These are phyloP conservation scores for Curvularia sp. DNA, from an alignment of 2,329 filamentous ascomycete genomes.

Conservation along the genomic window DNA sequence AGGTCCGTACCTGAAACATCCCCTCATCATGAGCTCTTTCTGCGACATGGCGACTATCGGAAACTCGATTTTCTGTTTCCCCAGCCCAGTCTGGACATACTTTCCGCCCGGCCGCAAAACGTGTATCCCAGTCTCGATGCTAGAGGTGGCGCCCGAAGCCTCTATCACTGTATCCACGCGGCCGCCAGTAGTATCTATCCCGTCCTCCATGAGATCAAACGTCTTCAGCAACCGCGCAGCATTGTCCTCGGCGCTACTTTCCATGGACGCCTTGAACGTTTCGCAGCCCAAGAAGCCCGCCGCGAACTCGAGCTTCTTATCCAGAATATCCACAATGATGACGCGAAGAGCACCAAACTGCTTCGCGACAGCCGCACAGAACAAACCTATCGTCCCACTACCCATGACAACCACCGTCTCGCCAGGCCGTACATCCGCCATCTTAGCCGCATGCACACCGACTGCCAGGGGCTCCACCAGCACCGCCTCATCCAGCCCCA, in stretches of 20 bases:
- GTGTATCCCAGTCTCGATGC: slow-evolving; percentile 83
- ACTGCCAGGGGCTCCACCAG: slow-evolving; percentile 89
- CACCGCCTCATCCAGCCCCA: slow-evolving; percentile 88
- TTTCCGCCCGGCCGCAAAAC: slow-evolving; percentile 90
- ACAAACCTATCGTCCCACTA: slow-evolving; percentile 87
- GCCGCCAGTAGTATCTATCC: slow-evolving; percentile 62
- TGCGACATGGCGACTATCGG: slow-evolving; percentile 92
- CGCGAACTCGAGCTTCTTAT: slow-evolving; percentile 81
- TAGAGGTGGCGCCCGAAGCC: slow-evolving; percentile 91
- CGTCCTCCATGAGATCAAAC: slow-evolving; percentile 68
- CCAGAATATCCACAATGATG: slow-evolving; percentile 90
- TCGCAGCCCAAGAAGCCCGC: slow-evolving; percentile 75
- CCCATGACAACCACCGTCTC: slow-evolving; percentile 88
- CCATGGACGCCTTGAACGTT: slow-evolving; percentile 73
- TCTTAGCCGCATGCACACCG: slow-evolving; percentile 82
- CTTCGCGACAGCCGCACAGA: slow-evolving; percentile 77
- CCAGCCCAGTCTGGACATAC: slow-evolving; percentile 93
- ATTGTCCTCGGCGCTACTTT: slow-evolving; percentile 69
- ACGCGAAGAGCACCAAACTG: slow-evolving; percentile 77
- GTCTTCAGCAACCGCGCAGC: slow-evolving; percentile 63
- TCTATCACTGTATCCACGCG: slow-evolving; percentile 84
- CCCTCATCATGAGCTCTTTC: slow-evolving; percentile 69
- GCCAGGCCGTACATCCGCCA: slow-evolving; percentile 78
- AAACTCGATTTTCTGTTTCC: slow-evolving; percentile 88
- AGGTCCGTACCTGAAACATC: slow-evolving; percentile 43